A percentile compares a stretch with the other conserved stretches of the same genome.
phyloP scores from a whole-genome alignment of 23 red algal genomes.

The Cyanidium caldarium region DNA sequence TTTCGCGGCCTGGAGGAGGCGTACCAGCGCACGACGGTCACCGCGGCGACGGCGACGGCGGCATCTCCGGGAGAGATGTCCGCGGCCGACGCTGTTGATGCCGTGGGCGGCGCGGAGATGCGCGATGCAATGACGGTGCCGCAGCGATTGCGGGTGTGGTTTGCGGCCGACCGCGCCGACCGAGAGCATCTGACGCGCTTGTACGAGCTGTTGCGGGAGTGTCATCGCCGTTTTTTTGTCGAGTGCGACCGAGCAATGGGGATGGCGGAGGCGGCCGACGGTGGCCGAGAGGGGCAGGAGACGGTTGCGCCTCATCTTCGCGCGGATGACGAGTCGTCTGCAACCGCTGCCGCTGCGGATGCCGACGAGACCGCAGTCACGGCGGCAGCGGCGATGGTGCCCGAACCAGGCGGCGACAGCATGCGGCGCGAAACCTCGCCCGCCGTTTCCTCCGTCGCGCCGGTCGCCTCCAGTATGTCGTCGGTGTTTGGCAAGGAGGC shows the following conservation, averaged over 20 bases:
- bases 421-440: too few species aligned
- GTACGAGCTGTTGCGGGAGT: slow-evolving; percentile 32
- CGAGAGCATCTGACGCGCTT: slow-evolving; percentile 17
- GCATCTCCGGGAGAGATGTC: not conserved
- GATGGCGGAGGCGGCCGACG: not conserved
- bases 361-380: too few species aligned
- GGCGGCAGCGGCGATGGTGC: too few species aligned
- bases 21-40: slow-evolving; percentile 13
- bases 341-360: too few species aligned
- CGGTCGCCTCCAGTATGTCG: too few species aligned
- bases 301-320: too few species aligned
- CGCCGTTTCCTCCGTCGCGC: too few species aligned
- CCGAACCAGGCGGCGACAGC: too few species aligned
- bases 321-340: too few species aligned
- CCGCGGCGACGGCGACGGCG: not conserved
- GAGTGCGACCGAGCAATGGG: not conserved
- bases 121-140: not conserved
- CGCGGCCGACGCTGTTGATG: not conserved
- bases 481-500: too few species aligned
- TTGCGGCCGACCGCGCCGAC: not conserved
- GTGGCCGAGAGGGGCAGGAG: not conserved
- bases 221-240: slow-evolving; percentile 32
- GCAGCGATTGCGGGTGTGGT: slow-evolving; percentile 12
- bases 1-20: slow-evolving; percentile 60
- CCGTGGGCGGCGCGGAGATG: not conserved